These are phyloP conservation scores for Suillus subalutaceus DNA, from an alignment of 768 basidiomycete genomes.

Conservation along the genomic window DNA sequence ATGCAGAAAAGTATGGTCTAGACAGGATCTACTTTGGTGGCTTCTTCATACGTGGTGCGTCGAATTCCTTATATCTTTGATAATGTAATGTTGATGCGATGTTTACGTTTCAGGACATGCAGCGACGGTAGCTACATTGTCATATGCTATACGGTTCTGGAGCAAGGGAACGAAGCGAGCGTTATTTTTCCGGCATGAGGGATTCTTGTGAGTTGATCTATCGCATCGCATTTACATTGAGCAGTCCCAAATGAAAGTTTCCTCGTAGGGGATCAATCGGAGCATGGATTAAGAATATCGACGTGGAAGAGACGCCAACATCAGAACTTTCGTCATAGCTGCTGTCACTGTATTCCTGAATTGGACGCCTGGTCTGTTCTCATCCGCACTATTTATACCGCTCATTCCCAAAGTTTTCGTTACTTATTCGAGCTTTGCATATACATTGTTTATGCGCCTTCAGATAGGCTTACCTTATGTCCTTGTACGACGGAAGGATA, in stretches of 20 bases:
- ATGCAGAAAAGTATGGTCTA: constrained; percentile 96
- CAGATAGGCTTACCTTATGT: constrained; percentile 6
- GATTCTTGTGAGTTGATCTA: constrained; percentile 79
- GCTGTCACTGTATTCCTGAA: no score
- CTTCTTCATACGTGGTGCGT: constrained; percentile 93
- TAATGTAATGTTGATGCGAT: constrained; percentile 4
- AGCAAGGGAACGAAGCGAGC: constrained; percentile 97
- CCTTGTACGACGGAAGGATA: background rate
- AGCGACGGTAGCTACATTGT: constrained; percentile 94
- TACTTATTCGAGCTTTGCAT: background rate
- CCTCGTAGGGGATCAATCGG: constrained; percentile 81
- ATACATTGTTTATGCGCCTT: background rate
- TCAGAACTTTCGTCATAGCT: constrained; percentile 2
- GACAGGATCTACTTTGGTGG: constrained; percentile 99
- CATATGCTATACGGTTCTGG: constrained; percentile 99
- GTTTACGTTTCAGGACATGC: constrained; percentile 72
- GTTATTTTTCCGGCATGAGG: constrained; percentile 95
- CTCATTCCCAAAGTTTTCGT: background rate
- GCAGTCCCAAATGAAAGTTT: constrained; percentile 13
- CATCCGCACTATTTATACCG: constrained; percentile 7
- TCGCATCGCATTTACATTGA: background rate
- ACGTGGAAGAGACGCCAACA: constrained; percentile 38
- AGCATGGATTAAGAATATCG: constrained; percentile 98
- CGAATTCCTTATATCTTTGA: background rate
- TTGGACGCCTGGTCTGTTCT: no score